Conservation (phyloP, 164 flowering plant genomes). For the Stephania japonica region DNA sequence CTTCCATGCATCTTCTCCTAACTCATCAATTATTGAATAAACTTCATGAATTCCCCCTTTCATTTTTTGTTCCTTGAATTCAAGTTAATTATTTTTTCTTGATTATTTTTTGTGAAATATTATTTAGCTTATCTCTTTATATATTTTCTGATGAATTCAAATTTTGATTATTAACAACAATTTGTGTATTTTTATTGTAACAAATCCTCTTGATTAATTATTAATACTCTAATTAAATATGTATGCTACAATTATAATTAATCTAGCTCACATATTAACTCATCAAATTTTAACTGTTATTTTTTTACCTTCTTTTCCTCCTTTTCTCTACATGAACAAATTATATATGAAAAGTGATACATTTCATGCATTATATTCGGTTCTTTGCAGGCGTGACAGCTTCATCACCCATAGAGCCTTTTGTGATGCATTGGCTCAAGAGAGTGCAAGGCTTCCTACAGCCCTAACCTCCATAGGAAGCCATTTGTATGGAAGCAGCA, state of each 20-base stretch:
- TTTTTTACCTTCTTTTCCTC: no score
- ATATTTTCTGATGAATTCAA: not conserved
- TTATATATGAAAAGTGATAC: not conserved
- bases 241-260: not conserved
- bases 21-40: not conserved
- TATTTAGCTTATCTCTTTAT: not conserved
- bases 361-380: not conserved
- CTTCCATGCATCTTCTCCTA: slow-evolving; percentile 5
- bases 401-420: slow-evolving; percentile 91
- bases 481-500: slow-evolving; percentile 44
- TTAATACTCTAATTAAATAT: no score
- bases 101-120: not conserved
- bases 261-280: no score
- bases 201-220: no score
- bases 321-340: not conserved
- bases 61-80: not conserved
- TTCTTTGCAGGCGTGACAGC: slow-evolving; percentile 72
- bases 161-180: not conserved
- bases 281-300: no score
- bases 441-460: slow-evolving; percentile 62
- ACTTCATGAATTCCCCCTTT: not conserved
- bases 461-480: slow-evolving; percentile 49
- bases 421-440: slow-evolving; percentile 89
- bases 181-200: no score
- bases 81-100: not conserved